Evolutionary conservation across 129 eudicot genomes (phyloP).

Genomic region (Chrysanthemum lavandulifolium): DNA sequence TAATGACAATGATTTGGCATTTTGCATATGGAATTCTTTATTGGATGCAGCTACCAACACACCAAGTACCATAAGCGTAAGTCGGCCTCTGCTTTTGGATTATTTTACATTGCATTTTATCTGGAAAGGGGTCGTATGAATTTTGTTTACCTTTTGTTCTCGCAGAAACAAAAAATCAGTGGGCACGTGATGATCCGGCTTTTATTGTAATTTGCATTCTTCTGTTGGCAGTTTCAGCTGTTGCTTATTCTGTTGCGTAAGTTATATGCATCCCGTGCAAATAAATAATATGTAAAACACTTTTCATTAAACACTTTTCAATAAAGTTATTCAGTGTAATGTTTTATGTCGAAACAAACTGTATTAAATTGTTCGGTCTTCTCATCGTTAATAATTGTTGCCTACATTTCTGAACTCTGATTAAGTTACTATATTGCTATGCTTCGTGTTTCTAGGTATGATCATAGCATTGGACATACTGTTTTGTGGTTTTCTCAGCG

Average conservation of each 20-base stretch:
- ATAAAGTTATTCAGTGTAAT: no score
- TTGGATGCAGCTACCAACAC: conserved; percentile 86
- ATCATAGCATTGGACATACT: conserved; percentile 90
- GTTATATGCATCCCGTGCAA: conserved; percentile 24
- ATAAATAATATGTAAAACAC: no score
- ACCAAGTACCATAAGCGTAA: conserved; percentile 99
- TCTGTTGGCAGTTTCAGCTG: conserved; percentile 76
- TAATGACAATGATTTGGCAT: conserved; percentile 25
- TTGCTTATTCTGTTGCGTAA: conserved; percentile 96
- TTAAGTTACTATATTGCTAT: conserved; percentile 11
- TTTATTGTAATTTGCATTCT: conserved; percentile 90
- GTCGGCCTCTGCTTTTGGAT: conserved; percentile 29
- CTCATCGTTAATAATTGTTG: conserved; percentile 15
- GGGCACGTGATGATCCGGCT: conserved; percentile 99
- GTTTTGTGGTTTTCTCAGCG: conserved; percentile 76
- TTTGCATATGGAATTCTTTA: conserved; percentile 53
- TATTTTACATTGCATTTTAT: not conserved
- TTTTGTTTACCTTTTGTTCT: conserved; percentile 11
- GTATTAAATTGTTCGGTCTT: not conserved
- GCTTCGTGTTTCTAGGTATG: conserved; percentile 65
- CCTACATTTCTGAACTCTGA: not conserved
- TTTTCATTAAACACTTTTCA: no score
- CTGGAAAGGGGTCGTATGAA: not conserved
- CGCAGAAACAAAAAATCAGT: conserved; percentile 99
- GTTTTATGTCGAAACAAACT: no score